These are phyloP conservation scores for Chlorella sp. DNA, from an alignment of 139 green algal species.

Conservation along the genomic window DNA sequence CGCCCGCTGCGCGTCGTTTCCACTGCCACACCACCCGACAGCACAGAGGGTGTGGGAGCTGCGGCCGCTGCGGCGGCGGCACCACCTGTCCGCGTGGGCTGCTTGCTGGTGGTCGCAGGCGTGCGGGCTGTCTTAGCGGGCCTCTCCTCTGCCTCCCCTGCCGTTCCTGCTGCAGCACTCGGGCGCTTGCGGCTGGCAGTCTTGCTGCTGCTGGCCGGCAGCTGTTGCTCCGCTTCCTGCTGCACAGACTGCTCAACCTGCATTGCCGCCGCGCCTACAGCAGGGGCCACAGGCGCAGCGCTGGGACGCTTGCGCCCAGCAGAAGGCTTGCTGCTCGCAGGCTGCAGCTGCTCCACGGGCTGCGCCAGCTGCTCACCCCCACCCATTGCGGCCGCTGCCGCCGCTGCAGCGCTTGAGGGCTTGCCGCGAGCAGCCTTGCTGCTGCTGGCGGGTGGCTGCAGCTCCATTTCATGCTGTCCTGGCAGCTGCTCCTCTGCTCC, in stretches of 20 bases:
- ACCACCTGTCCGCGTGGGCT: no score
- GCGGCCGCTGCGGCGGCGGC: background rate
- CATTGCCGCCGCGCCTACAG: background rate
- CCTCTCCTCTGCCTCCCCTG: background rate
- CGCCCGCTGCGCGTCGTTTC: slow-evolving; percentile 11
- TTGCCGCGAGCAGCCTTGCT: no score
- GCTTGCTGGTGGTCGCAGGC: background rate
- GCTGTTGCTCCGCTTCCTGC: background rate
- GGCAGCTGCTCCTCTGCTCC: no score
- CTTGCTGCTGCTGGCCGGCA: background rate
- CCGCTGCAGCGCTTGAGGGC: no score
- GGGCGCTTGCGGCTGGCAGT: background rate
- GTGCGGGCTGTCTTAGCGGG: background rate
- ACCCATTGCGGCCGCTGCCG: no score
- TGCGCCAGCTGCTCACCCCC: no score
- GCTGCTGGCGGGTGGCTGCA: no score
- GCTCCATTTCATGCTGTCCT: no score
- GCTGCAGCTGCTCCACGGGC: no score
- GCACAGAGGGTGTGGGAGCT: background rate
- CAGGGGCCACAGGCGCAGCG: background rate
- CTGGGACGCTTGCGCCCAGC: no score
- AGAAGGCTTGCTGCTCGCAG: no score
- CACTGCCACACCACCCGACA: background rate
- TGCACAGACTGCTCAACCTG: background rate
- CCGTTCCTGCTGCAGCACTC: background rate